A percentile compares a stretch with the other conserved stretches of the same genome.
phyloP scores from a whole-genome alignment of 176 grass and related monocot species.

The Hordeum marinum region DNA sequence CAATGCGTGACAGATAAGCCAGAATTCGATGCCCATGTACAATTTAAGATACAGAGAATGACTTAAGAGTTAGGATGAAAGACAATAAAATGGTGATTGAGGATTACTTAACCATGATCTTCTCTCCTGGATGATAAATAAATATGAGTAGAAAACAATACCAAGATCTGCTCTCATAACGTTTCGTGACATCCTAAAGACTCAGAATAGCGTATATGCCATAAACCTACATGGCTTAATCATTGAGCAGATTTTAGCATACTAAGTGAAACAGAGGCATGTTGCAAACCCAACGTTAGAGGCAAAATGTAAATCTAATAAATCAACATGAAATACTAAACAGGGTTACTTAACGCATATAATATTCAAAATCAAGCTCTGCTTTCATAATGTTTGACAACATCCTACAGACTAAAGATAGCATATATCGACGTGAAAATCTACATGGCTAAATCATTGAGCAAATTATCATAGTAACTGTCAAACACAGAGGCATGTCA shows the following conservation, averaged over 20 bases:
- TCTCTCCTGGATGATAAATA: too few species aligned
- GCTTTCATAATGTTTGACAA: conserved; percentile 17
- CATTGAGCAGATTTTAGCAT: too few species aligned
- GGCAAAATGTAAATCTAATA: not conserved
- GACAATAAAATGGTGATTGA: not conserved
- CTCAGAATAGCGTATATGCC: too few species aligned
- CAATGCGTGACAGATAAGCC: too few species aligned
- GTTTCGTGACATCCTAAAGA: too few species aligned
- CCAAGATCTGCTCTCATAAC: too few species aligned
- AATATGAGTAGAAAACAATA: too few species aligned
- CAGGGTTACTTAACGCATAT: not conserved
- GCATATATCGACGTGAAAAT: conserved; percentile 30
- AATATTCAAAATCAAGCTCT: not conserved
- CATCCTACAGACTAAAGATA: conserved; percentile 44
- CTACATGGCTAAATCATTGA: conserved; percentile 33
- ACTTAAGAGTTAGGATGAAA: not conserved
- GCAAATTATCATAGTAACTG: conserved; percentile 11
- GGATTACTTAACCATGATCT: not conserved
- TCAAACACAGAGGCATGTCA: not conserved
- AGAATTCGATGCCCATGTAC: too few species aligned
- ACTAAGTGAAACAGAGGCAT: too few species aligned
- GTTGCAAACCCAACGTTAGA: too few species aligned
- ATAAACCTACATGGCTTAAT: too few species aligned
- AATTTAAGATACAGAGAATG: not conserved
- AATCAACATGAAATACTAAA: not conserved